phyloP scores from a whole-genome alignment of 331 rosid genomes.

The Malus hybrid region DNA sequence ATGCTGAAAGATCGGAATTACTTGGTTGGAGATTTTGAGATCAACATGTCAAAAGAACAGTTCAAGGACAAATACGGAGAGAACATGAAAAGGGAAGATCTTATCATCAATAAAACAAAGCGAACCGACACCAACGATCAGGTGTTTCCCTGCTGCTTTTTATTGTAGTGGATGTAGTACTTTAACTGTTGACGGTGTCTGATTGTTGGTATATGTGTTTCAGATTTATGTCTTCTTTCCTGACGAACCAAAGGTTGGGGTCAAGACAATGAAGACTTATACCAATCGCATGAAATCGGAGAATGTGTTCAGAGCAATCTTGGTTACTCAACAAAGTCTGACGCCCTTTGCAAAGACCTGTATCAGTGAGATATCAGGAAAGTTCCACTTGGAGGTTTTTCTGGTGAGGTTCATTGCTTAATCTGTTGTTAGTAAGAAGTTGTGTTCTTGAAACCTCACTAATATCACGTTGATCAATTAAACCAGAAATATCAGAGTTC shows the following conservation, averaged over 20 bases:
- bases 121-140: slow-evolving; percentile 34
- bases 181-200: background rate
- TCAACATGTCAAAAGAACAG: slow-evolving; percentile 42
- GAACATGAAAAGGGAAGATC: slow-evolving; percentile 52
- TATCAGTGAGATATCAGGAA: slow-evolving; percentile 41
- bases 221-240: slow-evolving; percentile 72
- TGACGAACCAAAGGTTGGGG: slow-evolving; percentile 65
- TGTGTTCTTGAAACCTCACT: background rate
- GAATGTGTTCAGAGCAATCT: slow-evolving; percentile 49
- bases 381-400: slow-evolving; percentile 63
- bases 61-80: slow-evolving; percentile 42
- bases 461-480: background rate
- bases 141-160: slow-evolving; percentile 12
- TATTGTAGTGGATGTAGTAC: background rate
- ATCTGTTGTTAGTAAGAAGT: background rate
- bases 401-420: slow-evolving; percentile 36
- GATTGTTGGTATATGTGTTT: slow-evolving; percentile 9
- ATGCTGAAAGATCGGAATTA: slow-evolving; percentile 58
- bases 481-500: background rate
- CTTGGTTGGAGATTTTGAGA: slow-evolving; percentile 43
- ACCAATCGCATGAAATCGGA: slow-evolving; percentile 54
- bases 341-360: slow-evolving; percentile 44
- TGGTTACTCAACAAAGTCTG: slow-evolving; percentile 49
- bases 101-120: slow-evolving; percentile 37
- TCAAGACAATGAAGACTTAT: slow-evolving; percentile 48